Base-by-base conservation (phyloP, 768 basidiomycete species). In the Boletus coccyginus region DNA sequence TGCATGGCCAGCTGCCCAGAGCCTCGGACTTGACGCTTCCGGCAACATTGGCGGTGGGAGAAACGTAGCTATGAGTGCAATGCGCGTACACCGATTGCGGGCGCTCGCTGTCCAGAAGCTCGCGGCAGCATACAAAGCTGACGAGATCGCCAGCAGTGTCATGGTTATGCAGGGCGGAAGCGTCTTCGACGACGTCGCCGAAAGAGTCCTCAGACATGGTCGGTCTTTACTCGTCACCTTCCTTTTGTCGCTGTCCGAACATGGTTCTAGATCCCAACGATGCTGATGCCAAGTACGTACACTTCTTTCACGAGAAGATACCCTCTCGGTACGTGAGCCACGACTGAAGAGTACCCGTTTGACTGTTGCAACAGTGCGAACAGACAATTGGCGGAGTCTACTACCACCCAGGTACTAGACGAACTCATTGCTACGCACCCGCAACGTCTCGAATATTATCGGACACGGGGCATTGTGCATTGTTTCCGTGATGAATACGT, bases 91-190 rank as follows among this genome's bases (percentile, higher is more conserved):
- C 67, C 78, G 91, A 49, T 72, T 95, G 43, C 76, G 93, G 35
- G 87, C 83, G 0, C 78, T 94, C 31, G 92, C 93, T 0, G 90
- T 95, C 19, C 88, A 92, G 71, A 92, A 92, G 68, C 76, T 94
- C 40, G 90, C 92, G 1, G 82, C 86, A 24, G 93, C 93, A 6
- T 95, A 95, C 66, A 85, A 86, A 67, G 80, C 84, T 12, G 93
- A 95, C 67, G 93, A 95, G 70, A 91, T 95, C 64, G 93, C 93
- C 2, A 90, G 90, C 1, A 92, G 90, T 65, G 93, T 95, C 29
- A 91, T 94, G 87, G 85, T 95, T 33, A 95, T 95, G 93, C 93
- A 95, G 67, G 92, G 92, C 38, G 92, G 93, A 6, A 92, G 87
- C 59, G 89, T 94, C 3, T 90, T 95, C 65, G 93, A 95, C 62